These are phyloP conservation scores for Alternaria incomplexa DNA, from an alignment of 2,329 filamentous ascomycete genomes.

Conservation along the genomic window DNA sequence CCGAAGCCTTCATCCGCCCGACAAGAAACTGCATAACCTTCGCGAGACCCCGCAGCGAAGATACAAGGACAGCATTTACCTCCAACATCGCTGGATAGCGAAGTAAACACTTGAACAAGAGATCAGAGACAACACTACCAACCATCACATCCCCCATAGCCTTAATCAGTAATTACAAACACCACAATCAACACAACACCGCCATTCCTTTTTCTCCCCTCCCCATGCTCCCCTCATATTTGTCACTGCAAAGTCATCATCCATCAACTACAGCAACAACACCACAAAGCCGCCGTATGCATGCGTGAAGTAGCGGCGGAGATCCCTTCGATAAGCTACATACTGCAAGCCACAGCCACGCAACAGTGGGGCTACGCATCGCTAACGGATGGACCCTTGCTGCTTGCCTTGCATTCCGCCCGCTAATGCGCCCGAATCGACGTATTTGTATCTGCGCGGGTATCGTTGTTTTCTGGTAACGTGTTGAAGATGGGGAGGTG, in stretches of 20 bases:
- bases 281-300: background rate
- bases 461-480: no score
- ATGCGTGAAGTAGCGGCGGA: background rate
- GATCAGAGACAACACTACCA: background rate
- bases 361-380: background rate
- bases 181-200: background rate
- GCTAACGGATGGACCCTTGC: background rate
- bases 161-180: background rate
- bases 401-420: background rate
- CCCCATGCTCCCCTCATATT: background rate
- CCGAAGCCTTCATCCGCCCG: background rate
- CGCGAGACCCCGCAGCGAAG: background rate
- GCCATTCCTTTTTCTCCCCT: background rate
- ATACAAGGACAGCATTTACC: background rate
- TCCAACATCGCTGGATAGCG: fast-evolving
- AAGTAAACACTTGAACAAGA: background rate
- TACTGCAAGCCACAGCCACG: background rate
- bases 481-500: no score
- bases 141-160: background rate
- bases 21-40: background rate
- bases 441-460: fast-evolving
- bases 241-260: background rate
- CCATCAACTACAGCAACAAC: background rate
- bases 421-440: background rate
- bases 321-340: background rate